Percentiles rank a stretch among this genome's conserved stretches.
Conservation (phyloP, 768 basidiomycete species). For the Lactarius tabidus region DNA sequence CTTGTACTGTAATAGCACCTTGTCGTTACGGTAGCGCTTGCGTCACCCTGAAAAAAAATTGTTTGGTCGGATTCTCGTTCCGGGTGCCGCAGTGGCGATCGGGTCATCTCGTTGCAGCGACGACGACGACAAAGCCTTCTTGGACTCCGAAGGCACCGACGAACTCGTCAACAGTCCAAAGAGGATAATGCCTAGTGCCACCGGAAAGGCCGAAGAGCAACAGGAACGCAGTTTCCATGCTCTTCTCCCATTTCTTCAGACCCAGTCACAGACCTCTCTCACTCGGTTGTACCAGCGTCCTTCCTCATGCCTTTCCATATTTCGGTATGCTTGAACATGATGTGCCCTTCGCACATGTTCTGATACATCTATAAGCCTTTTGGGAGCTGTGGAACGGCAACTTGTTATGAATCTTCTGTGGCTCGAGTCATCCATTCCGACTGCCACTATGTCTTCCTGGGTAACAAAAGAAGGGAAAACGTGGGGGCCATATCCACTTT, state of each 20-base stretch:
- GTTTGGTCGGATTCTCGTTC: not conserved
- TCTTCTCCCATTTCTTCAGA: constrained; percentile 73
- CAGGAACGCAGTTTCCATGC: constrained; percentile 41
- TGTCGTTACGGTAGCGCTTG: too few relatives aligned
- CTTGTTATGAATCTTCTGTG: constrained; percentile 85
- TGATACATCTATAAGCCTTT: constrained; percentile 44
- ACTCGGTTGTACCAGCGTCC: constrained; percentile 79
- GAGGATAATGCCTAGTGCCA: constrained; percentile 17
- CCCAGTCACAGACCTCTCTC: constrained; percentile 73
- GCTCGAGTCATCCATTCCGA: constrained; percentile 71
- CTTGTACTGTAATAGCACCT: too few relatives aligned
- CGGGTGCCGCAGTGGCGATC: not conserved
- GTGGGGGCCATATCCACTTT: constrained; percentile 36
- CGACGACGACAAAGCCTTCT: not conserved
- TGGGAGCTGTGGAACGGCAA: constrained; percentile 77
- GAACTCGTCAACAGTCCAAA: not conserved
- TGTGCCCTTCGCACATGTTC: not conserved
- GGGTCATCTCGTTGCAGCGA: not conserved
- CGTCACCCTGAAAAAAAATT: too few relatives aligned
- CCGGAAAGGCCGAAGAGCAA: constrained; percentile 12
- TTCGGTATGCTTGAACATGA: constrained; percentile 51
- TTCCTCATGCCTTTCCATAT: constrained; percentile 86
- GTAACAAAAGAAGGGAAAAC: constrained; percentile 68
- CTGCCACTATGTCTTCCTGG: constrained; percentile 72
- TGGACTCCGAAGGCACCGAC: constrained; percentile 1